A percentile compares a stretch with the other conserved stretches of the same genome.
These are phyloP conservation scores for Aureobasidium sp. DNA, from an alignment of 2,329 filamentous ascomycete genomes.

Conservation along the genomic window DNA sequence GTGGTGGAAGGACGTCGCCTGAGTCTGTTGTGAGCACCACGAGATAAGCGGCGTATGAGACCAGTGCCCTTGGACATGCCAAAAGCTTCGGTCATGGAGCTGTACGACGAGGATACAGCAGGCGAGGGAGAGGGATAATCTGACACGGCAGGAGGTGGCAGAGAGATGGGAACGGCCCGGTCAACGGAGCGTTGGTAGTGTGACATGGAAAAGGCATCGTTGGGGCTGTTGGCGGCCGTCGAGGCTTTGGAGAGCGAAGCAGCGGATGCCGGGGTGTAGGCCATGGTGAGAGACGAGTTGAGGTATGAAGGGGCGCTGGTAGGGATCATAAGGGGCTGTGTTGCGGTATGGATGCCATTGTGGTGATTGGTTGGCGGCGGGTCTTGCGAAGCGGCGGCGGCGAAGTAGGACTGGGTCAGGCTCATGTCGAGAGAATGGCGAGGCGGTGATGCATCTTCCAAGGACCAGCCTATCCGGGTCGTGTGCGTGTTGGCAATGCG, in stretches of 20 bases:
- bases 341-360: background rate
- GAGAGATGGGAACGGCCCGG: slow-evolving; percentile 13
- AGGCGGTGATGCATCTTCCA: slow-evolving; percentile 12
- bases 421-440: slow-evolving; percentile 6
- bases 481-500: background rate
- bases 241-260: slow-evolving; percentile 30
- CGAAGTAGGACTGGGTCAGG: slow-evolving; percentile 5
- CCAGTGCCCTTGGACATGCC: slow-evolving; percentile 31
- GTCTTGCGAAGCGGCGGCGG: background rate
- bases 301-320: background rate
- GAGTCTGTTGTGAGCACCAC: slow-evolving; percentile 62
- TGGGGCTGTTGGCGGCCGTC: slow-evolving; percentile 30
- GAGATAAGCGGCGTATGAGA: slow-evolving; percentile 78
- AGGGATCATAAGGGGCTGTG: background rate
- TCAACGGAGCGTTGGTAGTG: slow-evolving; percentile 33
- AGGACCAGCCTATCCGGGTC: slow-evolving; percentile 1
- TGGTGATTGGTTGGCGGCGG: background rate
- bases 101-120: slow-evolving; percentile 13
- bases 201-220: slow-evolving; percentile 26
- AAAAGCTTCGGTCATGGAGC: slow-evolving; percentile 16
- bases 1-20: slow-evolving; percentile 70
- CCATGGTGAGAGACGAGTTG: slow-evolving; percentile 17
- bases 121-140: slow-evolving; percentile 13
- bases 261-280: slow-evolving; percentile 19
- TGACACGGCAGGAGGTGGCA: slow-evolving; percentile 17